Evolutionary conservation across 192 early-diverging fungal genomes (phyloP).

Genomic region (Backusella tuberculispora): DNA sequence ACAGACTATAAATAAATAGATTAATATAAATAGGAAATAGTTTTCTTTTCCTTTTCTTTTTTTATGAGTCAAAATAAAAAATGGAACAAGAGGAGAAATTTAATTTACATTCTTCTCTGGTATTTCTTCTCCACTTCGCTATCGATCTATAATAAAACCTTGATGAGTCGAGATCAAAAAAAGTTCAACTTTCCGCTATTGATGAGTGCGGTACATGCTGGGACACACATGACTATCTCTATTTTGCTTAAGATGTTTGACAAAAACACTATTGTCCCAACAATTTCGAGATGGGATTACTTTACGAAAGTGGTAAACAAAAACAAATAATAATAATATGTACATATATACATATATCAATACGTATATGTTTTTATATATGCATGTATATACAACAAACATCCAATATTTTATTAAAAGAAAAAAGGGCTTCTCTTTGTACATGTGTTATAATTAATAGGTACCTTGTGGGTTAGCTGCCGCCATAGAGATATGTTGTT

Average conservation of each 20-base stretch:
- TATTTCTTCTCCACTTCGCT: slow-evolving; percentile 76
- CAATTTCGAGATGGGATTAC: slow-evolving; percentile 27
- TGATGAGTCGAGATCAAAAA: slow-evolving; percentile 74
- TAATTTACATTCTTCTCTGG: slow-evolving; percentile 63
- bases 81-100: slow-evolving; percentile 30
- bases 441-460: not conserved
- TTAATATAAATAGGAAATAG: not conserved
- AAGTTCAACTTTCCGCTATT: slow-evolving; percentile 80
- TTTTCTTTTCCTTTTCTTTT: not conserved
- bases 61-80: slow-evolving; percentile 4
- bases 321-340: not conserved
- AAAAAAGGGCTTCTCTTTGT: too few relatives aligned
- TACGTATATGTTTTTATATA: not conserved
- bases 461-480: slow-evolving; percentile 66
- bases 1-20: not conserved
- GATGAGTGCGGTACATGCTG: slow-evolving; percentile 74
- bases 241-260: slow-evolving; percentile 52
- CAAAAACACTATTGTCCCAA: slow-evolving; percentile 23
- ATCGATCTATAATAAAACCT: slow-evolving; percentile 82
- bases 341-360: not conserved
- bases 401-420: too few relatives aligned
- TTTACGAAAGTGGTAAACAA: slow-evolving; percentile 36
- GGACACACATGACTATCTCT: slow-evolving; percentile 70
- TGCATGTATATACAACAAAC: not conserved
- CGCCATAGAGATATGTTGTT: slow-evolving; percentile 81